phyloP scores from a whole-genome alignment of 805 yeast genomes.

The Metschnikowia drakensbergensis region DNA sequence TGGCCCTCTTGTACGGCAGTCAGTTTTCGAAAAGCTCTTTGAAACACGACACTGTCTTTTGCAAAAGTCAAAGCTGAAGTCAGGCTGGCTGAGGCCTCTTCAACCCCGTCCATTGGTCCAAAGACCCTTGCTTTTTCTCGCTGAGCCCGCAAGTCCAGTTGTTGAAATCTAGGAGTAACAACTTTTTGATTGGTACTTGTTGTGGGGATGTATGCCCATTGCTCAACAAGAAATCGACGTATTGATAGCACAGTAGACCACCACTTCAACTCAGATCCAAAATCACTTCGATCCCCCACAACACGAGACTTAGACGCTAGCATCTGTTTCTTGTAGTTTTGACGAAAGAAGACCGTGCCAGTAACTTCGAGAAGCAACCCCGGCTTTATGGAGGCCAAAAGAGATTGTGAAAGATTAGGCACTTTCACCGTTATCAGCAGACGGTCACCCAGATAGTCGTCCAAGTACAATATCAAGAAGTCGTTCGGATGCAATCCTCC shows the following conservation, averaged over 20 bases:
- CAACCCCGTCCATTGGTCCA: neutral
- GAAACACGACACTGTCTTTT: neutral
- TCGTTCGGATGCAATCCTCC: conserved; percentile 6
- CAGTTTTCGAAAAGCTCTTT: neutral
- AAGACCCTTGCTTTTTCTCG: conserved; percentile 62
- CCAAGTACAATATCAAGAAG: conserved; percentile 23
- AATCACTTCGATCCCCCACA: conserved; percentile 16
- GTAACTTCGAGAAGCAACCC: conserved; percentile 26
- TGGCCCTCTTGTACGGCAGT: neutral
- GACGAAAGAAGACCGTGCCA: conserved; percentile 17
- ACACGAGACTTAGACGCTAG: conserved; percentile 9
- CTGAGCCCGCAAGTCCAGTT: conserved; percentile 76
- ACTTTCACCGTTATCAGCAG: conserved; percentile 28
- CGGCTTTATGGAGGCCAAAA: conserved; percentile 15
- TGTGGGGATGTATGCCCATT: conserved; percentile 25
- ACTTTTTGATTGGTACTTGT: neutral
- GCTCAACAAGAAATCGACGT: conserved; percentile 18
- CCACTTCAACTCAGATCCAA: conserved; percentile 25
- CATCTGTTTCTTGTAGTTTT: conserved; percentile 8
- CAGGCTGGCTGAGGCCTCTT: neutral
- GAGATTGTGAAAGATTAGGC: conserved; percentile 12
- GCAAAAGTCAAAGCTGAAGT: neutral
- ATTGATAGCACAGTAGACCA: conserved; percentile 27
- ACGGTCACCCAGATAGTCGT: conserved; percentile 31
- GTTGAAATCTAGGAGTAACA: conserved; percentile 51